Evolutionary conservation across 139 green algal genomes (phyloP), one percentile per base, ranked within the genome.

Genomic region (Desmodesmus armatus): DNA sequence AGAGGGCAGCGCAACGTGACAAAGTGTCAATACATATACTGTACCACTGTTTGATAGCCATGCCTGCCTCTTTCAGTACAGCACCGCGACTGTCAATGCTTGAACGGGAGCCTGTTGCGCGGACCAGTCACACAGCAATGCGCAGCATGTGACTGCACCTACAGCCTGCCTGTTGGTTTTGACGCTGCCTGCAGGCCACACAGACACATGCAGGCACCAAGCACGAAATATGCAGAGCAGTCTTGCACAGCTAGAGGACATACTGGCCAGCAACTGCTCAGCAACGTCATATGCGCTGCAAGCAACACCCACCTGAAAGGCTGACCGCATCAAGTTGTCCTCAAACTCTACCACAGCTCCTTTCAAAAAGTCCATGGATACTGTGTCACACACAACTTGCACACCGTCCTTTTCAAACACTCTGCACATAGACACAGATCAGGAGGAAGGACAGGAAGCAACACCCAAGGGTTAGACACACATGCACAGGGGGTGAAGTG

Each of bases 321-420:
- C 92, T 13, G 92, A 95, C 11, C 92, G 88, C 89, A 99, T 98
- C 15, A 99, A 86, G 73, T 94, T 93, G 29, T 96, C 91, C 70
- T 94, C 92, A 88, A 93, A 99, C 87, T 98, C 96, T 2, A 99
- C 80, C 11, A 90, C 96, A 27, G 92, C 78, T 3, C 96, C 96
- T 33, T 93, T 89, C 2, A 99, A 72, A 88, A 98, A 98, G 40
- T 94, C 88, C 3, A 97, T 79, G 0, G 96, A 99, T 0, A 98
- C 86, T 33, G 91, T 70, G 83, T 99, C 96, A 33, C 93, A 95
- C 76, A 98, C 85, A 62, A 99, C 75, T 21, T 81, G 88, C 19
- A 89, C 93, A 3, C 96, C 96, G 25, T 95, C 92, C 15, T 86
- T 41, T 69, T 95, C 87, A 87, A 98, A 96, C 25, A 98, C 85